Evolutionary conservation across 2,329 filamentous ascomycete species (phyloP).

Genomic region (Alternaria solani): DNA sequence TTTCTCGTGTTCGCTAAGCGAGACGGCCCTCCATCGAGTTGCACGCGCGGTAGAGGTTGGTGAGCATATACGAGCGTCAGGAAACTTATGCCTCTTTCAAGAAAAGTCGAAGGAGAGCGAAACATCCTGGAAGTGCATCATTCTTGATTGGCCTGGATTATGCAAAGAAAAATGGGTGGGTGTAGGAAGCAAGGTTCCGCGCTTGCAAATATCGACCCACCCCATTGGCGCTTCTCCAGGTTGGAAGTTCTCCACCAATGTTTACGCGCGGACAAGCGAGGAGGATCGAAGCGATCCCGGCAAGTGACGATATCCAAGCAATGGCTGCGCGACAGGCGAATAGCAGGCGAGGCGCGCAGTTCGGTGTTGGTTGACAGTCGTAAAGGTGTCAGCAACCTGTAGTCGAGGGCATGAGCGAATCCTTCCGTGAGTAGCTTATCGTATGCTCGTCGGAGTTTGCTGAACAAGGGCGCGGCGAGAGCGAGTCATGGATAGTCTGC

Average conservation of each 20-base stretch:
- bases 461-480: constrained; percentile 31
- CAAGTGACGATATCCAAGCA: constrained; percentile 19
- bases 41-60: background rate
- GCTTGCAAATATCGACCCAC: background rate
- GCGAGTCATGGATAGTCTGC: constrained; percentile 16
- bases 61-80: background rate
- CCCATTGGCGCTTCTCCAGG: constrained; percentile 35
- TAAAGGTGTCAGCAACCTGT: constrained; percentile 10
- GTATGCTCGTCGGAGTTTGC: constrained; percentile 4
- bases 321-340: constrained; percentile 14
- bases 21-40: background rate
- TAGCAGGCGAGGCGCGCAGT: constrained; percentile 7
- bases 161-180: background rate
- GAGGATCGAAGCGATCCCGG: constrained; percentile 13
- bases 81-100: background rate
- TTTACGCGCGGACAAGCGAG: constrained; percentile 24
- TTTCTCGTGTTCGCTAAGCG: constrained; percentile 14
- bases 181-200: constrained; percentile 6
- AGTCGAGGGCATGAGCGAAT: background rate
- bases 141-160: background rate
- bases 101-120: background rate
- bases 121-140: background rate
- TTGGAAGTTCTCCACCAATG: constrained; percentile 23
- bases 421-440: constrained; percentile 13
- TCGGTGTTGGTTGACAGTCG: constrained; percentile 13